A percentile compares a stretch with the other conserved stretches of the same genome.
phyloP scores from a whole-genome alignment of 345 rosid species.

The Tarenaya hassleriana region DNA sequence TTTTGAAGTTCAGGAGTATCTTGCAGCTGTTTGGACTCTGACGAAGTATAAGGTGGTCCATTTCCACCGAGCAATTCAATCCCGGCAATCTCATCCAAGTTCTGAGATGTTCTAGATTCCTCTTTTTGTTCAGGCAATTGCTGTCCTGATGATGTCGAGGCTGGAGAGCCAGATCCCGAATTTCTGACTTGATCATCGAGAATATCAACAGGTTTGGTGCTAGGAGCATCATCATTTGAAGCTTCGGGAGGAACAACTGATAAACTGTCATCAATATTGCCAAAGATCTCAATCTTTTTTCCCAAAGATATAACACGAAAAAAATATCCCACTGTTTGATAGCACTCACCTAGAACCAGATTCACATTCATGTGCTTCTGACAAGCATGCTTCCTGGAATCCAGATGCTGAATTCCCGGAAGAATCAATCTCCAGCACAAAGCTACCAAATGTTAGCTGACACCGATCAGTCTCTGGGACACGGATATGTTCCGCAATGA shows the following conservation, averaged over 20 bases:
- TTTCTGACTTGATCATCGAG: constrained; percentile 46
- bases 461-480: constrained; percentile 73
- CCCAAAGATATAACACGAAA: too few species aligned
- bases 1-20: constrained; percentile 49
- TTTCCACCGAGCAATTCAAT: constrained; percentile 49
- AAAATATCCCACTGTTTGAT: too few species aligned
- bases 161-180: constrained; percentile 57
- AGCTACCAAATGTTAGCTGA: constrained; percentile 79
- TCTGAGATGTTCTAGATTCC: constrained; percentile 41
- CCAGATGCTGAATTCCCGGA: constrained; percentile 34
- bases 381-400: constrained; percentile 29
- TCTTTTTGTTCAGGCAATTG: constrained; percentile 49
- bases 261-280: constrained; percentile 40
- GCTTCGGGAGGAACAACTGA: constrained; percentile 37
- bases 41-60: constrained; percentile 39
- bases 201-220: constrained; percentile 33
- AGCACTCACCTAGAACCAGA: too few species aligned
- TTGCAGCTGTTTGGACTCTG: constrained; percentile 56
- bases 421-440: constrained; percentile 54
- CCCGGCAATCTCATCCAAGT: constrained; percentile 44
- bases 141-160: constrained; percentile 37
- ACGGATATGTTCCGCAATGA: constrained; percentile 80
- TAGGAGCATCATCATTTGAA: constrained; percentile 37
- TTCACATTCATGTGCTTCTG: constrained; percentile 44
- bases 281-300: too few species aligned